Conservation (phyloP, 2,329 filamentous ascomycete species). For the Pseudocercospora ulei region DNA sequence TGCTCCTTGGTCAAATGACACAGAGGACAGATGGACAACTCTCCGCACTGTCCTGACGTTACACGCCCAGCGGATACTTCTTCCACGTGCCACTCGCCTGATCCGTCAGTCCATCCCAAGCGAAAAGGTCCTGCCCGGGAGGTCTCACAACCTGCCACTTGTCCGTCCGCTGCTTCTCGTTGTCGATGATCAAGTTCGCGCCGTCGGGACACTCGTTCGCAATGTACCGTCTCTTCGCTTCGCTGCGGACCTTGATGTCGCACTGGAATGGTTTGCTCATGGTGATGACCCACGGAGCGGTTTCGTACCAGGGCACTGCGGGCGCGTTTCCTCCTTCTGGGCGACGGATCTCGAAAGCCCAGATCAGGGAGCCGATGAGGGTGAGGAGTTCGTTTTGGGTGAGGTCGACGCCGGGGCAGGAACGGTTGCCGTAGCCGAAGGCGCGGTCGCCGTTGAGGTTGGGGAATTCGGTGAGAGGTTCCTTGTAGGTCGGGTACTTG, state of each 20-base stretch:
- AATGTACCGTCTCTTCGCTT: slow-evolving; percentile 30
- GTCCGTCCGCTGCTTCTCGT: slow-evolving; percentile 19
- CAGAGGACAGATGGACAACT: not conserved
- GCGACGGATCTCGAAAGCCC: slow-evolving; percentile 30
- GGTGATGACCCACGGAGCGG: slow-evolving; percentile 32
- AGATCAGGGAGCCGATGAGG: slow-evolving; percentile 29
- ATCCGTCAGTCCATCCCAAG: slow-evolving; percentile 25
- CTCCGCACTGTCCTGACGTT: not conserved
- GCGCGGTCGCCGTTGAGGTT: slow-evolving; percentile 30
- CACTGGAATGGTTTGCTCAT: slow-evolving; percentile 32
- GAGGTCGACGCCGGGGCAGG: slow-evolving; percentile 33
- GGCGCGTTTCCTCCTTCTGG: slow-evolving; percentile 23
- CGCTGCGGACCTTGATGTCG: slow-evolving; percentile 28
- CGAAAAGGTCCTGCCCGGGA: slow-evolving; percentile 21
- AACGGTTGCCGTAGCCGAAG: slow-evolving; percentile 34
- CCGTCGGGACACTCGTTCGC: slow-evolving; percentile 24
- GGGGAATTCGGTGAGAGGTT: slow-evolving; percentile 33
- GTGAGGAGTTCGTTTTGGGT: slow-evolving; percentile 30
- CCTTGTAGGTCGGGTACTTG: slow-evolving; percentile 33
- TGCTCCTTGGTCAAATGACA: not conserved
- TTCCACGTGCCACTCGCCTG: slow-evolving; percentile 17
- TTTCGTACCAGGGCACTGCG: slow-evolving; percentile 32
- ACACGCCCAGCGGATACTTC: slow-evolving; percentile 14
- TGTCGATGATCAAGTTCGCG: slow-evolving; percentile 25
- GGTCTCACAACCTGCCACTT: slow-evolving; percentile 23